Evolutionary conservation across 2,329 filamentous ascomycete genomes (phyloP).

Genomic region (Elsinoe necatrix): DNA sequence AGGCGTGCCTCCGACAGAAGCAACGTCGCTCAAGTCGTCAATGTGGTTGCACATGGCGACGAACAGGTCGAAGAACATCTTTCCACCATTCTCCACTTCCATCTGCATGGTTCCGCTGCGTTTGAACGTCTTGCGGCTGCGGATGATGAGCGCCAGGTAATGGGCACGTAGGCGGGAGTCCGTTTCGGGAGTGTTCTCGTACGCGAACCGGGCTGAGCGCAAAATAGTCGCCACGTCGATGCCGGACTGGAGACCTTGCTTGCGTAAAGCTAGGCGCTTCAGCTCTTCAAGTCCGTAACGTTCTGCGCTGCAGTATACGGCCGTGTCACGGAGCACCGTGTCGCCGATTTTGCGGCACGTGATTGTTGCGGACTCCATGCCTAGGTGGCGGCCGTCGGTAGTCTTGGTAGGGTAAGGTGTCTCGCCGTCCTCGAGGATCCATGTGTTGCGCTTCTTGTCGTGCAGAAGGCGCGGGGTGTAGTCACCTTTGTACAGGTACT

Average conservation of each 20-base stretch:
- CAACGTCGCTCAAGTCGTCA: constrained; percentile 81
- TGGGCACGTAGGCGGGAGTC: constrained; percentile 91
- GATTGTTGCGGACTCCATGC: constrained; percentile 63
- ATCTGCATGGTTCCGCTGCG: constrained; percentile 96
- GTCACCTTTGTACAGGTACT: constrained; percentile 95
- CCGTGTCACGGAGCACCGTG: constrained; percentile 80
- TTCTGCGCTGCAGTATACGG: constrained; percentile 87
- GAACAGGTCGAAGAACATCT: constrained; percentile 97
- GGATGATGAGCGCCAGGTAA: constrained; percentile 94
- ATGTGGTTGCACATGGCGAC: constrained; percentile 98
- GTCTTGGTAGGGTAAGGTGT: constrained; percentile 33
- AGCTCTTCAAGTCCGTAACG: constrained; percentile 86
- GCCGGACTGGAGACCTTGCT: constrained; percentile 87
- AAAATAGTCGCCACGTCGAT: constrained; percentile 89
- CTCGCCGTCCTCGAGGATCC: constrained; percentile 71
- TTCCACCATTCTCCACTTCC: constrained; percentile 92
- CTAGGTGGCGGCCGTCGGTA: constrained; percentile 45
- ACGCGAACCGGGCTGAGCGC: constrained; percentile 87
- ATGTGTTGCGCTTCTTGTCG: constrained; percentile 77
- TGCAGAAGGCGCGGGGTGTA: constrained; percentile 85
- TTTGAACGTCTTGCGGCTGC: constrained; percentile 96
- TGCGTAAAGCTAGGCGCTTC: constrained; percentile 82
- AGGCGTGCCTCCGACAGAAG: constrained; percentile 45
- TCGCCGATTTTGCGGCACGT: constrained; percentile 66
- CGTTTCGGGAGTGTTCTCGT: constrained; percentile 86